Percentiles rank a stretch among this genome's conserved stretches.
These are phyloP conservation scores for Tagetes erecta DNA, from an alignment of 129 eudicot species.

Conservation along the genomic window DNA sequence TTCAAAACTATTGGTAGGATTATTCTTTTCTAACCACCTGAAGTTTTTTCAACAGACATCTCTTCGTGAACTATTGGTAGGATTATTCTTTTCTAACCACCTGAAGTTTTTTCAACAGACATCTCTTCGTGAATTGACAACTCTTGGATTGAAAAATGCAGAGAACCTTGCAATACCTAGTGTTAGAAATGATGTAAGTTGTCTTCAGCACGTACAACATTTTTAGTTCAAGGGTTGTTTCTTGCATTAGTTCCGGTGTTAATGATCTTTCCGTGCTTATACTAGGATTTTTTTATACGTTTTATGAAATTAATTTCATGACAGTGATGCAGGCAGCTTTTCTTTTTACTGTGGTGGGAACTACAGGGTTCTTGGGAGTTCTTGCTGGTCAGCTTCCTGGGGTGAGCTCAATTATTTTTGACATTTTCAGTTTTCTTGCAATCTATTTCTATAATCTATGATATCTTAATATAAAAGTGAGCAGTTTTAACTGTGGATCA, in stretches of 20 bases:
- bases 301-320: slow-evolving; percentile 63
- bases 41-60: slow-evolving; percentile 61
- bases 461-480: background rate
- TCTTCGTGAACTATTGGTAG: slow-evolving; percentile 52
- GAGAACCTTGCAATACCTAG: slow-evolving; percentile 97
- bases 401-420: slow-evolving; percentile 47
- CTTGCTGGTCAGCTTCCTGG: slow-evolving; percentile 99
- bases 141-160: slow-evolving; percentile 90
- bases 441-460: background rate
- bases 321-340: slow-evolving; percentile 99
- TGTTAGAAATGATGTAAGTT: slow-evolving; percentile 94
- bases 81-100: slow-evolving; percentile 6
- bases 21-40: slow-evolving; percentile 5
- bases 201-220: background rate
- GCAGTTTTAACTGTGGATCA: background rate
- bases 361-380: slow-evolving; percentile 78
- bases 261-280: background rate
- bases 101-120: slow-evolving; percentile 54
- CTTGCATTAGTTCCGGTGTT: background rate
- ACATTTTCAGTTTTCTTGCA: background rate
- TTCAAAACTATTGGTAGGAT: slow-evolving; percentile 8
- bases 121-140: slow-evolving; percentile 84
- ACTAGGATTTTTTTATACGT: slow-evolving; percentile 11
- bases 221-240: slow-evolving; percentile 13
- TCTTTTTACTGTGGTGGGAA: slow-evolving; percentile 93